Percentiles rank a stretch among this genome's conserved stretches.
Conservation (phyloP, 768 basidiomycete genomes). For the Chiua virens region DNA sequence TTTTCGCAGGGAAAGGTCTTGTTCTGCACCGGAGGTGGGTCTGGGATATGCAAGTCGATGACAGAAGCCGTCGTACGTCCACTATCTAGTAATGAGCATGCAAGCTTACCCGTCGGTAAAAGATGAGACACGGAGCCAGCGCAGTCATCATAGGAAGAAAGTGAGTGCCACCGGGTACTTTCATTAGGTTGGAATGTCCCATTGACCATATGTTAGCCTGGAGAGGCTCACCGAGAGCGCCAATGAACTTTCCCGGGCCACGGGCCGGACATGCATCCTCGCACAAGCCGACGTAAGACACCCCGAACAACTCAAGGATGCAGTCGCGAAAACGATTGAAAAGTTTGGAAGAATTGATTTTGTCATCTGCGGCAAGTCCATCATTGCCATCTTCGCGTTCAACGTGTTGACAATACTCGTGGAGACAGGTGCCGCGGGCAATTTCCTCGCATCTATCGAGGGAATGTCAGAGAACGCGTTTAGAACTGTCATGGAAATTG, state of each 20-base stretch:
- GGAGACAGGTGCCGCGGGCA: constrained; percentile 85
- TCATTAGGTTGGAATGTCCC: neutral
- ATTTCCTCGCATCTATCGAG: constrained; percentile 88
- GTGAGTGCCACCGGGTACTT: constrained; percentile 42
- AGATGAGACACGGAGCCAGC: constrained; percentile 84
- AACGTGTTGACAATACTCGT: neutral
- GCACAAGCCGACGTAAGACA: constrained; percentile 82
- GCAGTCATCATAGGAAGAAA: constrained; percentile 86
- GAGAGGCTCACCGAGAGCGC: constrained; percentile 72
- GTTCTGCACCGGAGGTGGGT: constrained; percentile 89
- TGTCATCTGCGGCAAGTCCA: constrained; percentile 80
- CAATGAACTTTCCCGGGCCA: constrained; percentile 63
- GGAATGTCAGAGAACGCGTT: constrained; percentile 88
- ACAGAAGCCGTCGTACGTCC: constrained; percentile 72
- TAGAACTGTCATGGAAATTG: constrained; percentile 90
- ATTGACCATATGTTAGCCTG: constrained; percentile 43
- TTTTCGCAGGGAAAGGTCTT: constrained; percentile 91
- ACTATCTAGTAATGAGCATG: neutral
- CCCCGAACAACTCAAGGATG: constrained; percentile 66
- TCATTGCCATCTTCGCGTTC: neutral
- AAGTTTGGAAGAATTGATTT: constrained; percentile 89
- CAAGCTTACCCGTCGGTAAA: constrained; percentile 5
- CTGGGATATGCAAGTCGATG: constrained; percentile 91
- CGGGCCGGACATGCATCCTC: constrained; percentile 71
- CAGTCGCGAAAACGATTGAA: constrained; percentile 72